A percentile compares a stretch with the other conserved stretches of the same genome.
These are phyloP conservation scores for Aegilops bicornis DNA, from an alignment of 176 grass and related monocot genomes.

Conservation along the genomic window DNA sequence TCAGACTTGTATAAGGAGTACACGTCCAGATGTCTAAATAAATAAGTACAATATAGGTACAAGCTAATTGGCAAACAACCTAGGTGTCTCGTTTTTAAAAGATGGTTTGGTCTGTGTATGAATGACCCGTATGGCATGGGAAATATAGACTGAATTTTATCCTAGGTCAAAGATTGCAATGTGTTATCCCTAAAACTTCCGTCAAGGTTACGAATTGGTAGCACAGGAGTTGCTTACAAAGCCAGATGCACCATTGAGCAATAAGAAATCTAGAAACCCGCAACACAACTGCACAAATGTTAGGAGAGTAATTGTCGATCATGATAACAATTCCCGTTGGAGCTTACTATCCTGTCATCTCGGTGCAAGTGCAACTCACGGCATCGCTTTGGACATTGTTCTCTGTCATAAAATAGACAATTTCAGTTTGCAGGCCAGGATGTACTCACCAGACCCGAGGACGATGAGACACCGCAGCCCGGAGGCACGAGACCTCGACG, in stretches of 20 bases:
- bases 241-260: neutral
- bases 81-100: neutral
- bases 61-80: neutral
- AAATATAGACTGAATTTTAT: conserved; percentile 9
- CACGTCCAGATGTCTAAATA: neutral
- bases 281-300: neutral
- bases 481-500: neutral
- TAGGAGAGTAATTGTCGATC: neutral
- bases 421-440: neutral
- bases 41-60: neutral
- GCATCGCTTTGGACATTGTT: neutral
- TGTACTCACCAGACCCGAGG: conserved; percentile 56
- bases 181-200: neutral
- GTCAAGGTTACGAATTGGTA: neutral
- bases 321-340: neutral
- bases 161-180: neutral
- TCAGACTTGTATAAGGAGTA: neutral
- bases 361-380: neutral
- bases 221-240: neutral
- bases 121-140: neutral
- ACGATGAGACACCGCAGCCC: conserved; percentile 50
- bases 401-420: neutral
- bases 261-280: neutral
- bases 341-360: neutral
- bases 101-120: neutral